Conservation (phyloP, 495 filamentous ascomycete species). For the Aspergillus ellipticus region DNA sequence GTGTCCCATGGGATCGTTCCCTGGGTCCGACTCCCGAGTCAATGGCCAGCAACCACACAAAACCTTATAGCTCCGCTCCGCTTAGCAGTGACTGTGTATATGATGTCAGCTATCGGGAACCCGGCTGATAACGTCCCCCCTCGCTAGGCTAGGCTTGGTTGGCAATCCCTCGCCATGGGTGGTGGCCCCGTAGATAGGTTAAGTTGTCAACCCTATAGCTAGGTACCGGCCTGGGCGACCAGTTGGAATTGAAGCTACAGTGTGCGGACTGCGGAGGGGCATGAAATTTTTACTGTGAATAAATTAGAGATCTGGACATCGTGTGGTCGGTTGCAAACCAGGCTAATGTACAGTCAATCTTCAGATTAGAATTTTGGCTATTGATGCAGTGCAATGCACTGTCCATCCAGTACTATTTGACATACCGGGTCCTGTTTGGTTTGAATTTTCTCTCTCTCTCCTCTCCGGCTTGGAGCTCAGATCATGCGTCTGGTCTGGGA, state of each 20-base stretch:
- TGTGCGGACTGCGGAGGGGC: background rate
- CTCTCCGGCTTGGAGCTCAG: background rate
- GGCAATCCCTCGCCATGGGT: background rate
- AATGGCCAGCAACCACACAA: background rate
- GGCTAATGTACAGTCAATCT: conserved; percentile 9
- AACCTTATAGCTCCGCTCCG: background rate
- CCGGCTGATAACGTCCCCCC: background rate
- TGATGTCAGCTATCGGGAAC: conserved; percentile 8
- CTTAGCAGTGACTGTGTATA: conserved; percentile 4
- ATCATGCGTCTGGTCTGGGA: background rate
- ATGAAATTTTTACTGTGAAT: background rate
- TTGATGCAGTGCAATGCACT: conserved; percentile 10
- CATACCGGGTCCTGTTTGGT: background rate
- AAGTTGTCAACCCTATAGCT: background rate
- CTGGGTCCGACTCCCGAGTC: background rate
- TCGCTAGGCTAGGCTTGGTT: background rate
- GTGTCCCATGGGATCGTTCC: conserved; percentile 5
- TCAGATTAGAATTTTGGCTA: conserved; percentile 7
- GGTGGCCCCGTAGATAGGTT: background rate
- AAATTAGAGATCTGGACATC: background rate
- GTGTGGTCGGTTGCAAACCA: background rate
- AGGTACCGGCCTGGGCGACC: background rate
- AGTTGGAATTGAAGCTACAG: background rate
- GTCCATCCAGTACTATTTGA: background rate
- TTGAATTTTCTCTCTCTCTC: too few species aligned